These are phyloP conservation scores for Fusarium equiseti DNA, from an alignment of 2,329 filamentous ascomycete species.

Conservation along the genomic window DNA sequence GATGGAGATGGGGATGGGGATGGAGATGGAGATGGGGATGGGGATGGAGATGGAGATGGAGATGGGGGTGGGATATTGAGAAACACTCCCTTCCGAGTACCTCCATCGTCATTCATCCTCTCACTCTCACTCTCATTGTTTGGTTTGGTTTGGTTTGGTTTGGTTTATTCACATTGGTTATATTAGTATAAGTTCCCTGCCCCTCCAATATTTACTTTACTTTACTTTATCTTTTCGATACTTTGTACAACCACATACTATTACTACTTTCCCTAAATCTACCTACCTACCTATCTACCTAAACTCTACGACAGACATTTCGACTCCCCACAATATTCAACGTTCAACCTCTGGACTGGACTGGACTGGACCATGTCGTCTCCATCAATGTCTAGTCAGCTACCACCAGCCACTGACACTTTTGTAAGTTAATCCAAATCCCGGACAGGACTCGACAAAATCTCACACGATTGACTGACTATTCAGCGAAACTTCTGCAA, in stretches of 20 bases:
- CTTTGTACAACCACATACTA: neutral
- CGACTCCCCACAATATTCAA: neutral
- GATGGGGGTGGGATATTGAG: constrained; percentile 27
- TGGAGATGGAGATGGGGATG: constrained; percentile 9
- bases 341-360: neutral
- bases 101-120: constrained; percentile 38
- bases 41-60: constrained; percentile 21
- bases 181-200: constrained; percentile 40
- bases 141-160: constrained; percentile 15
- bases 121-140: constrained; percentile 1
- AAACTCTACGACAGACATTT: neutral
- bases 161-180: constrained; percentile 11
- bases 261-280: neutral
- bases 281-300: neutral
- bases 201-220: constrained; percentile 15
- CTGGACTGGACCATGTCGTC: constrained; percentile 19
- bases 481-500: constrained; percentile 56
- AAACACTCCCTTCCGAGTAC: constrained; percentile 39
- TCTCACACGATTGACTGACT: neutral
- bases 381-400: constrained; percentile 5
- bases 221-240: neutral
- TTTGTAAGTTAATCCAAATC: constrained; percentile 34
- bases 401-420: constrained; percentile 6
- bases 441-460: neutral
- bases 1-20: constrained; percentile 5